A percentile compares a stretch with the other conserved stretches of the same genome.
Evolutionary conservation across 2,329 filamentous ascomycete species (phyloP).

Genomic region (Talaromyces pinophilus): DNA sequence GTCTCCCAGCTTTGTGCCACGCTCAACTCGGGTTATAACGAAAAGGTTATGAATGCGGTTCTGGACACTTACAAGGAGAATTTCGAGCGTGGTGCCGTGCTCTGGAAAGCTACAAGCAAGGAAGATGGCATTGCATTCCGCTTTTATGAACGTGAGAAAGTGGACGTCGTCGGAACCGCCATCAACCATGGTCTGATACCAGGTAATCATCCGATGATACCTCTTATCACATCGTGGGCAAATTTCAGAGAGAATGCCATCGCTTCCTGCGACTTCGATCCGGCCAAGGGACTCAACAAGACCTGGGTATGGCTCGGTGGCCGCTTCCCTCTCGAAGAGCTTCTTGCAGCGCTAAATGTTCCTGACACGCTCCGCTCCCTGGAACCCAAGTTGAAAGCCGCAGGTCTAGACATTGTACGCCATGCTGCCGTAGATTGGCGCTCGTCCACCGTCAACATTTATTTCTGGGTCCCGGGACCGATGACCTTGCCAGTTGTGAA

Average conservation of each 20-base stretch:
- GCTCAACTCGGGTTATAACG: constrained; percentile 2
- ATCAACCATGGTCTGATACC: constrained; percentile 11
- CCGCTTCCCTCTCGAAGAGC: background rate
- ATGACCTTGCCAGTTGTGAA: constrained; percentile 3
- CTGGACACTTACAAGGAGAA: constrained; percentile 16
- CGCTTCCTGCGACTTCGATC: constrained; percentile 21
- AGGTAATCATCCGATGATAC: constrained; percentile 10
- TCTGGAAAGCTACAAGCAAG: constrained; percentile 21
- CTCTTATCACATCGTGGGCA: constrained; percentile 18
- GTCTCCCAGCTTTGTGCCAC: constrained; percentile 9
- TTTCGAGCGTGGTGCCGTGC: constrained; percentile 17
- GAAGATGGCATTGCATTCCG: constrained; percentile 21
- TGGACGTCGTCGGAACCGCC: constrained; percentile 15
- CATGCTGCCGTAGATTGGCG: constrained; percentile 21
- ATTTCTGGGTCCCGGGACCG: constrained; percentile 17
- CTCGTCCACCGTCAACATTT: constrained; percentile 19
- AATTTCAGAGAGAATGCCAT: constrained; percentile 14
- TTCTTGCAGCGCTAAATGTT: constrained; percentile 13
- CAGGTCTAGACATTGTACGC: constrained; percentile 14
- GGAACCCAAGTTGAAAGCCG: background rate
- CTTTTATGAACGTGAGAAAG: constrained; percentile 20
- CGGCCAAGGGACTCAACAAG: constrained; percentile 17
- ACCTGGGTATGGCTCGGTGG: constrained; percentile 23
- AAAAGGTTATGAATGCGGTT: constrained; percentile 5
- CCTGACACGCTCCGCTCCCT: background rate